Conservation (phyloP, 106 monocot genomes). For the Agapanthus africanus region DNA sequence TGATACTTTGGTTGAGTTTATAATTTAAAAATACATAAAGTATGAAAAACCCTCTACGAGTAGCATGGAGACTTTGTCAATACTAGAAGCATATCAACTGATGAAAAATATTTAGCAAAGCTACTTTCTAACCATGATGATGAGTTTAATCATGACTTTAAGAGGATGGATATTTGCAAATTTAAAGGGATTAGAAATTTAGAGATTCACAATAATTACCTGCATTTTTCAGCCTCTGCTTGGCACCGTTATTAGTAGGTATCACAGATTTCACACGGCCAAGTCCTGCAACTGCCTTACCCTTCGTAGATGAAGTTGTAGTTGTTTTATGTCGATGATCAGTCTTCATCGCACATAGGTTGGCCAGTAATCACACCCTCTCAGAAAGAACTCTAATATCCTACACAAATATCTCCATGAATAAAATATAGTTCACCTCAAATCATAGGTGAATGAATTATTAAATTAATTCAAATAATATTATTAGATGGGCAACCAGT, state of each 20-base stretch:
- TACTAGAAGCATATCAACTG: slow-evolving; percentile 1
- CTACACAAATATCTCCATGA: too few relatives aligned
- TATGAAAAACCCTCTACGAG: neutral
- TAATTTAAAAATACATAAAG: neutral
- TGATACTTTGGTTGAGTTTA: neutral
- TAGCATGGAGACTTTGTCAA: neutral
- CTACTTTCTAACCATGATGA: neutral
- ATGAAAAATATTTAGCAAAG: neutral
- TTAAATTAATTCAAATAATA: too few relatives aligned
- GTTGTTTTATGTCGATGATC: too few relatives aligned
- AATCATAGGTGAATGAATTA: too few relatives aligned
- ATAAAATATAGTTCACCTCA: too few relatives aligned
- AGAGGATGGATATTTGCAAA: neutral
- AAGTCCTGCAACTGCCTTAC: too few relatives aligned
- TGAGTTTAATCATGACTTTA: neutral
- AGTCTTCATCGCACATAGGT: too few relatives aligned
- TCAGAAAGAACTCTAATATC: too few relatives aligned
- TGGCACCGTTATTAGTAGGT: slow-evolving; percentile 15
- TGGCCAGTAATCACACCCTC: too few relatives aligned
- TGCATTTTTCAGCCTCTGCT: slow-evolving; percentile 16
- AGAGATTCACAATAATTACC: slow-evolving; percentile 20
- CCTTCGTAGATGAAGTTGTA: too few relatives aligned
- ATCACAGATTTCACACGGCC: too few relatives aligned
- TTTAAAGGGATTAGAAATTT: neutral
- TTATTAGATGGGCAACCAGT: too few relatives aligned